Evolutionary conservation across 176 grass and related monocot genomes (phyloP), one percentile per base, ranked within the genome.

Genomic region (Cocos nucifera): DNA sequence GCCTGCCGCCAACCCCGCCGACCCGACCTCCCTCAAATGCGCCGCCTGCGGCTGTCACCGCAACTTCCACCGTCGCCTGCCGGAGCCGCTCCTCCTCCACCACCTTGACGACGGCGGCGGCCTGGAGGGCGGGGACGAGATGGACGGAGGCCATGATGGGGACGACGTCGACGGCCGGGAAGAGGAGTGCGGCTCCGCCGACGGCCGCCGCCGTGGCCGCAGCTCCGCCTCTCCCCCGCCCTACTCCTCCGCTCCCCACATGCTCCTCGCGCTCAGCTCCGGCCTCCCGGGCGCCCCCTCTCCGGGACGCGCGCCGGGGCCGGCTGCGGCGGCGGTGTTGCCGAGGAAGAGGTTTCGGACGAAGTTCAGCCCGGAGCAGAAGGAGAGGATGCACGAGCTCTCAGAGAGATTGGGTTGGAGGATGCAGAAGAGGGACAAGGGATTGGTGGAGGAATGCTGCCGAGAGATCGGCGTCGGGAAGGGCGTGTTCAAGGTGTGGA

Each of bases 401-500:
- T 88, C 94, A 22, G 76, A 93, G 82, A 74, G 83, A 19, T 82
- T 99, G 15, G 94, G 94, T 21, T 99, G 94, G 94, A 78, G 94
- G 17, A 70, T 99, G 72, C 94, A 99, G 82, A 89, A 93, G 88
- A 75, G 79, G 77, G 94, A 93, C 26, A 88, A 89, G 61, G 82
- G 54, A 30, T 22, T 93, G 50, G 94, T 93, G 4, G 85, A 99
- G 51, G 81, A 93, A 75, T 93, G 81, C 63, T 99, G 94, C 84
- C 84, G 82, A 44, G 88, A 89, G 65, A 89, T 99, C 66, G 94
- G 94, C 61, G 85, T 99, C 21, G 82, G 79, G 22, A 92, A 89
- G 73, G 82, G 94, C 50, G 94, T 99, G 66, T 89, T 99, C 73
- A 99, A 99, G 77, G 88, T 99, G 17, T 99, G 94, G 94, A 99